Percentiles rank a stretch among this genome's conserved stretches.
Conservation (phyloP, 441 rosid genomes). For the Rhodomyrtus psidioides region DNA sequence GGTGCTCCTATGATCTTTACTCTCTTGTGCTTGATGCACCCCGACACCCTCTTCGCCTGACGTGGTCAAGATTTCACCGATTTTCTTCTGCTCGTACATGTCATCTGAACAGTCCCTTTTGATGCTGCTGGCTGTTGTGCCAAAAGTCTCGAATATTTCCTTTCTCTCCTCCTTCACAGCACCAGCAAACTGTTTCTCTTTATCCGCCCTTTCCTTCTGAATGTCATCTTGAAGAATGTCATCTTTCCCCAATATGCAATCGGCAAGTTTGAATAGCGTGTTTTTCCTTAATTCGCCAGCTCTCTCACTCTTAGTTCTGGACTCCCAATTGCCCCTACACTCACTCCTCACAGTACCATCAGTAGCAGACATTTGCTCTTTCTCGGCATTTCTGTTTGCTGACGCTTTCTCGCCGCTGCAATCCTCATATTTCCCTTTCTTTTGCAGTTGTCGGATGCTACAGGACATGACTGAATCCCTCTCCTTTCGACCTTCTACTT, state of each 20-base stretch:
- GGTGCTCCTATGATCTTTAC: not conserved
- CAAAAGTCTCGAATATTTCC: not conserved
- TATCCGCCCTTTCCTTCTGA: not conserved
- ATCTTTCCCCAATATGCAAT: not conserved
- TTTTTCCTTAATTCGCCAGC: not conserved
- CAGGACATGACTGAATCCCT: not conserved
- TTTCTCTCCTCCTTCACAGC: not conserved
- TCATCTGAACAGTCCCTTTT: not conserved
- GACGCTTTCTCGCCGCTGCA: not conserved
- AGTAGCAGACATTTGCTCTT: not conserved
- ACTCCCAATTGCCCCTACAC: not conserved
- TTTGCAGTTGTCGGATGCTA: not conserved
- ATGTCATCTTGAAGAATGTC: not conserved
- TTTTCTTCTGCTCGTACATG: not conserved
- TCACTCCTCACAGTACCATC: not conserved
- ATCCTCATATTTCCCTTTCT: not conserved
- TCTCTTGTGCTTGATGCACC: not conserved
- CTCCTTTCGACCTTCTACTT: not conserved
- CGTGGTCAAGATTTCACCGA: not conserved
- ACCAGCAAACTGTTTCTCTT: not conserved
- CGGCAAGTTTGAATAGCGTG: not conserved
- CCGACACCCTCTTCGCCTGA: not conserved
- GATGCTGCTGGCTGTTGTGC: not conserved
- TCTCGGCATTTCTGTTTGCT: not conserved
- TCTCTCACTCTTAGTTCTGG: not conserved